phyloP scores from a whole-genome alignment of 768 basidiomycete species.

The Psilocybe cyanescens region DNA sequence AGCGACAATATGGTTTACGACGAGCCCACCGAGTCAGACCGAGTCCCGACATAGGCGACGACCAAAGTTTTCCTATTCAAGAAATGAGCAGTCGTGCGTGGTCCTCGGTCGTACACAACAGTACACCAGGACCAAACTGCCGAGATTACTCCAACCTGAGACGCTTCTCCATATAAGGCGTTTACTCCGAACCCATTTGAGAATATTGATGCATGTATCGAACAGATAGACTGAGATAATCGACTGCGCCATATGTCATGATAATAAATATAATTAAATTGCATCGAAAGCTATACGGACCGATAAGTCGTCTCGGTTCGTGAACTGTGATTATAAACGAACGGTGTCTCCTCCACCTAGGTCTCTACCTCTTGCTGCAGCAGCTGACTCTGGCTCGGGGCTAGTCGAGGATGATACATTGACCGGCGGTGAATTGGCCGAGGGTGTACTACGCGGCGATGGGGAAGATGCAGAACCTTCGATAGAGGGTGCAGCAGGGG shows the following conservation, averaged over 20 bases:
- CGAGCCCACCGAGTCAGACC: no score
- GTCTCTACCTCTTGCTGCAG: constrained; percentile 25
- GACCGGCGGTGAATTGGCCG: neutral
- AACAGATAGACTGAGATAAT: neutral
- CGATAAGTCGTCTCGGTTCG: neutral
- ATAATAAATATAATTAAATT: constrained; percentile 2
- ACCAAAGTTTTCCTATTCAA: neutral
- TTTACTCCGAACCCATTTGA: neutral
- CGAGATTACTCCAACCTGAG: neutral
- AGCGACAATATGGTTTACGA: neutral
- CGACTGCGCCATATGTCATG: neutral
- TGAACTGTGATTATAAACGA: constrained; percentile 16
- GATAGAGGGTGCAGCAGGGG: constrained; percentile 2
- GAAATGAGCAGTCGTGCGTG: neutral
- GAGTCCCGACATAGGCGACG: no score
- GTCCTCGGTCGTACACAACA: neutral
- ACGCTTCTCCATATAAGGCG: neutral
- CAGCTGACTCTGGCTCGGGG: constrained; percentile 13
- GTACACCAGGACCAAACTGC: neutral
- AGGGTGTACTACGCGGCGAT: constrained; percentile 5
- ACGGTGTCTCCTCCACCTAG: constrained; percentile 20
- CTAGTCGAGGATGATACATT: constrained; percentile 1
- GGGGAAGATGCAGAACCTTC: neutral
- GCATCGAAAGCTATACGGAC: constrained; percentile 8
- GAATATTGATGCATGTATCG: neutral